phyloP scores from a whole-genome alignment of 202 grass and related monocot genomes.

The Schoenoplectus tabernaemontani region DNA sequence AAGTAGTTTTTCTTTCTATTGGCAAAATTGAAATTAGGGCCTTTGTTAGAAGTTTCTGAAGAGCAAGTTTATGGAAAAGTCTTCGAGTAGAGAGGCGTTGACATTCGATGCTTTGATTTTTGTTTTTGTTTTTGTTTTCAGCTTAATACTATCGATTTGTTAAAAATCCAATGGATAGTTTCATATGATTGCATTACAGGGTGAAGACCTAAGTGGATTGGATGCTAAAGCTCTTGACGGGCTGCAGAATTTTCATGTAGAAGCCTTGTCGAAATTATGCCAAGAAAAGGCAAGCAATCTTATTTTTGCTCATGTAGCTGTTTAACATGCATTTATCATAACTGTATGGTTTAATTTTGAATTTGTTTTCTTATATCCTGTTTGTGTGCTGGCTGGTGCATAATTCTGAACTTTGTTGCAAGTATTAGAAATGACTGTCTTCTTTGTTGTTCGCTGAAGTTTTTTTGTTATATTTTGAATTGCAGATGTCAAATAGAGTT shows the following conservation, averaged over 20 bases:
- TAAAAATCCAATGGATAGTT: neutral
- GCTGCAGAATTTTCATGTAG: constrained; percentile 81
- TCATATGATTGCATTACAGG: constrained; percentile 35
- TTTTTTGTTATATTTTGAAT: neutral
- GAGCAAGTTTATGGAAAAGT: too few relatives aligned
- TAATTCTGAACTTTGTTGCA: neutral
- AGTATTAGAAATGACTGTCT: neutral
- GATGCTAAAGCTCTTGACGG: constrained; percentile 68
- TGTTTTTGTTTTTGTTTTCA: neutral
- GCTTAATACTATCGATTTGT: neutral
- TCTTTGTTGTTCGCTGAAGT: neutral
- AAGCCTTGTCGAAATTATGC: constrained; percentile 80
- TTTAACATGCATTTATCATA: neutral
- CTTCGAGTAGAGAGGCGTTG: too few relatives aligned
- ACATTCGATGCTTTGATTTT: neutral
- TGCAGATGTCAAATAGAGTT: constrained; percentile 27
- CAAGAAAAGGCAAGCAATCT: constrained; percentile 67
- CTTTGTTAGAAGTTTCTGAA: neutral
- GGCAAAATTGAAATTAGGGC: neutral
- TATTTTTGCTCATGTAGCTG: too few relatives aligned
- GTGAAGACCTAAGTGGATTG: constrained; percentile 67
- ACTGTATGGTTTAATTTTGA: neutral
- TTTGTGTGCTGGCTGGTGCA: neutral
- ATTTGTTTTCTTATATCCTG: neutral
- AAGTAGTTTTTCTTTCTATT: constrained; percentile 5